Percentiles rank a stretch among this genome's conserved stretches.
Conservation (phyloP, 139 green algal genomes). For the Trebouxia sp. region DNA sequence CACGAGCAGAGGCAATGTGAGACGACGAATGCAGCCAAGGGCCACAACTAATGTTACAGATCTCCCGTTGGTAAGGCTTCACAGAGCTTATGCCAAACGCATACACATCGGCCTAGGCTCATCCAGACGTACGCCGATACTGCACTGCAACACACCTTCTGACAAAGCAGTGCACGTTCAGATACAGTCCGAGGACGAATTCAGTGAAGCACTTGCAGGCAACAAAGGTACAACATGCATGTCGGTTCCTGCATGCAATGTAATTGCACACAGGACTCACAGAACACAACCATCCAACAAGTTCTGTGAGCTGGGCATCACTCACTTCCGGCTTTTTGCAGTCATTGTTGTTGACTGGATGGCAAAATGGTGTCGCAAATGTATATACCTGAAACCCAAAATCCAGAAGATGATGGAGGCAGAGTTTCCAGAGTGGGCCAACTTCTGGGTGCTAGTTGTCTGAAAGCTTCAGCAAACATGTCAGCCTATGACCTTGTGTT, state of each 20-base stretch:
- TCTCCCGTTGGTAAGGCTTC: not conserved
- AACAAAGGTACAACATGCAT: not conserved
- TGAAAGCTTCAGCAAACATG: not conserved
- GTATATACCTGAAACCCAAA: slow-evolving; percentile 46
- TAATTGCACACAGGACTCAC: no score
- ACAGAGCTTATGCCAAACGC: not conserved
- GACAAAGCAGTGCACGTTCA: not conserved
- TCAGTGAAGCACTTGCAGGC: not conserved
- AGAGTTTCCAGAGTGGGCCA: slow-evolving; percentile 37
- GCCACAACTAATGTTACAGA: not conserved
- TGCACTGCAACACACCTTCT: no score
- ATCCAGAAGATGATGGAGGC: slow-evolving; percentile 35
- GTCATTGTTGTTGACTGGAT: slow-evolving; percentile 43
- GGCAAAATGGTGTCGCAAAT: slow-evolving; percentile 41
- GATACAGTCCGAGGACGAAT: slow-evolving; percentile 9
- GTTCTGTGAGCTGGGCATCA: no score
- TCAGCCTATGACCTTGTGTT: not conserved
- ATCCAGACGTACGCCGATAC: no score
- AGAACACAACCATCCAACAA: no score
- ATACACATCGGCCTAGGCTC: no score
- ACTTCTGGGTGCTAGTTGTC: no score
- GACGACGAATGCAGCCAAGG: not conserved
- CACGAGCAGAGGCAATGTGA: no score
- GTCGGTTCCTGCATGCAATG: no score
- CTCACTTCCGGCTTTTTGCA: slow-evolving; percentile 16